These are phyloP conservation scores for Elsinoe ampelina DNA, from an alignment of 2,329 filamentous ascomycete genomes.

Conservation along the genomic window DNA sequence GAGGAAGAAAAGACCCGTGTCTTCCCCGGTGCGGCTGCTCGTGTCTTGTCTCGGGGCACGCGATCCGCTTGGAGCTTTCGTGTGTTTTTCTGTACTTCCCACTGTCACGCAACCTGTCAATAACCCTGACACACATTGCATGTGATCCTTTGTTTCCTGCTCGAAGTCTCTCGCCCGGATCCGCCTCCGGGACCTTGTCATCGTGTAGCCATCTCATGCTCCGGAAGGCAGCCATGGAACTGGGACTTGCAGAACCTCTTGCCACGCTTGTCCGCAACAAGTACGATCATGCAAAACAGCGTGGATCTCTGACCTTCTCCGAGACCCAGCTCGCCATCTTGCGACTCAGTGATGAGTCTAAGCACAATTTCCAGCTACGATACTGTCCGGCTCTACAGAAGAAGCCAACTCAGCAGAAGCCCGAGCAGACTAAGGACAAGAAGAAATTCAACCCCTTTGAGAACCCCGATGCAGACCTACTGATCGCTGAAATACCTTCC, in stretches of 20 bases:
- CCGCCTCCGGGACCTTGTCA: neutral
- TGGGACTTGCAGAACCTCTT: constrained; percentile 14
- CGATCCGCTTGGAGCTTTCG: too few relatives aligned
- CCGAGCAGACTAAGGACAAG: constrained; percentile 30
- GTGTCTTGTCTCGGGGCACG: neutral
- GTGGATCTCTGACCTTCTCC: constrained; percentile 31
- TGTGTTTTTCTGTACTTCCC: too few relatives aligned
- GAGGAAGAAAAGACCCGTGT: neutral
- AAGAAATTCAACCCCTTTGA: constrained; percentile 54
- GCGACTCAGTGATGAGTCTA: neutral
- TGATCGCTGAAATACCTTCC: constrained; percentile 44
- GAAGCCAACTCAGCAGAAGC: constrained; percentile 42
- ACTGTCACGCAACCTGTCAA: too few relatives aligned
- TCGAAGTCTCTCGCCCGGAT: too few relatives aligned
- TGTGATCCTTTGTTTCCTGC: too few relatives aligned
- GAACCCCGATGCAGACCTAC: constrained; percentile 44
- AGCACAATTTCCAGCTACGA: constrained; percentile 53
- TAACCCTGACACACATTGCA: too few relatives aligned
- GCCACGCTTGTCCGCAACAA: constrained; percentile 29
- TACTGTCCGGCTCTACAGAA: constrained; percentile 60
- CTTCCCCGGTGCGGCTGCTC: neutral
- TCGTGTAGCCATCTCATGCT: neutral
- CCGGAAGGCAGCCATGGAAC: constrained; percentile 5
- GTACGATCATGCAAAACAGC: constrained; percentile 29
- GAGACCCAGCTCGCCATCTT: constrained; percentile 32